phyloP scores from a whole-genome alignment of 768 basidiomycete genomes.

The Clavaria fumosa region DNA sequence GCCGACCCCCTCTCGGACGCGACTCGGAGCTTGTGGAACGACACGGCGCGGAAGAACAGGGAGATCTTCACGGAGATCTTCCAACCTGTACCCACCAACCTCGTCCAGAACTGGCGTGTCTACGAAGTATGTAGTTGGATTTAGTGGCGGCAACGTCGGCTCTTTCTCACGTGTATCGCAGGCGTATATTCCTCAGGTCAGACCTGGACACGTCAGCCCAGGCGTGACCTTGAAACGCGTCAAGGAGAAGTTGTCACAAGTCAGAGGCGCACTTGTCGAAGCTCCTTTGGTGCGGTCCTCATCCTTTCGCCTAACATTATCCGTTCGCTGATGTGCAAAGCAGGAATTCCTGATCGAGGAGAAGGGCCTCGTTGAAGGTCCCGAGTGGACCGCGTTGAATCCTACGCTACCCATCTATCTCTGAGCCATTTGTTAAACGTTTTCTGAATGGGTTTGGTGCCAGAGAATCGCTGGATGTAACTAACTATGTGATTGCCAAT shows the following conservation, averaged over 20 bases:
- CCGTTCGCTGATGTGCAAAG: background rate
- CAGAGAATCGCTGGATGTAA: no score
- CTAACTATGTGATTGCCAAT: no score
- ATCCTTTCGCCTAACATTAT: background rate
- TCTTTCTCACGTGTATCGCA: conserved; percentile 15
- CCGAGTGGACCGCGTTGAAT: conserved; percentile 61
- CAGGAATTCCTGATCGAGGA: conserved; percentile 81
- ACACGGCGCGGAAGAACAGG: conserved; percentile 65
- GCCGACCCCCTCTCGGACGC: conserved; percentile 64
- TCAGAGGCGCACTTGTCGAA: conserved; percentile 62
- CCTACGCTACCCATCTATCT: conserved; percentile 73
- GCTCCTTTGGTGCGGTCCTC: conserved; percentile 42
- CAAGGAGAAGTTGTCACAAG: conserved; percentile 57
- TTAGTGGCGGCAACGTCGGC: conserved; percentile 1
- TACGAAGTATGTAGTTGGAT: conserved; percentile 43
- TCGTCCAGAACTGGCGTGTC: conserved; percentile 60
- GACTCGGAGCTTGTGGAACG: conserved; percentile 43
- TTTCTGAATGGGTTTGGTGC: no score
- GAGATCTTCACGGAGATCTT: conserved; percentile 81
- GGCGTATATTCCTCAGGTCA: conserved; percentile 61
- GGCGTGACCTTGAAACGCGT: conserved; percentile 50
- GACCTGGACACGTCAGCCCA: conserved; percentile 69
- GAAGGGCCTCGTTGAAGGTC: conserved; percentile 49
- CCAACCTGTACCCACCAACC: conserved; percentile 72
- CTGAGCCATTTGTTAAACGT: no score